Evolutionary conservation across 768 basidiomycete genomes (phyloP).

Genomic region (Strobilomyces dryophilus): DNA sequence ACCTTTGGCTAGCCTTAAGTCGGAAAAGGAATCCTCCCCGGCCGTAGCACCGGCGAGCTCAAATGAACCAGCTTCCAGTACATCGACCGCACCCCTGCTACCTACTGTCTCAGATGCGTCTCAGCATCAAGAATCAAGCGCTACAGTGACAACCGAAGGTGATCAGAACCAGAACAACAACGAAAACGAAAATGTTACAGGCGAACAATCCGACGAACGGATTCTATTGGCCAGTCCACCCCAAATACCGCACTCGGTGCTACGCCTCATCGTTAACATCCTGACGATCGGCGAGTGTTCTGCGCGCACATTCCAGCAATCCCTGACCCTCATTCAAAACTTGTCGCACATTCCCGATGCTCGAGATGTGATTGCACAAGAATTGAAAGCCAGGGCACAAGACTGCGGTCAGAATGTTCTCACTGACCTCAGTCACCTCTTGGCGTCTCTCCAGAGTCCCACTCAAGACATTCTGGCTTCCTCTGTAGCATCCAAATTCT

Average conservation of each 20-base stretch:
- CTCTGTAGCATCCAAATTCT: conserved; percentile 83
- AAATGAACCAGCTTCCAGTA: conserved; percentile 9
- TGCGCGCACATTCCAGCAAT: conserved; percentile 92
- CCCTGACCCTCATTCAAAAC: conserved; percentile 87
- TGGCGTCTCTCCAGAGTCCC: conserved; percentile 53
- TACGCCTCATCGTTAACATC: conserved; percentile 93
- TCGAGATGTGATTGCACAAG: conserved; percentile 83
- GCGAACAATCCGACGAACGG: conserved; percentile 34
- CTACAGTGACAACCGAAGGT: conserved; percentile 10
- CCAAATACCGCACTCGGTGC: conserved; percentile 76
- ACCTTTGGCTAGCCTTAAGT: conserved; percentile 67
- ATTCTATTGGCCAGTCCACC: conserved; percentile 70
- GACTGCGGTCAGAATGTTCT: conserved; percentile 77
- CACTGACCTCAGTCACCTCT: conserved; percentile 74
- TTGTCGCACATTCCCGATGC: conserved; percentile 86
- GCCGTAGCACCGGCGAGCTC: conserved; percentile 18
- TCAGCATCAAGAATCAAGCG: conserved; percentile 12
- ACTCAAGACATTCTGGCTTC: conserved; percentile 55
- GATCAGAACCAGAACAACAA: conserved; percentile 24
- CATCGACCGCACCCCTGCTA: conserved; percentile 1
- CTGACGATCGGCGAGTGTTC: conserved; percentile 97
- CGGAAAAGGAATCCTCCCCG: conserved; percentile 34
- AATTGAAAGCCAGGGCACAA: conserved; percentile 82
- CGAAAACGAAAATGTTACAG: conserved; percentile 13
- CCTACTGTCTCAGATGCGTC: conserved; percentile 9